Base-by-base conservation (phyloP, 352 stramenopile species). In the Pythium dissotocum region DNA sequence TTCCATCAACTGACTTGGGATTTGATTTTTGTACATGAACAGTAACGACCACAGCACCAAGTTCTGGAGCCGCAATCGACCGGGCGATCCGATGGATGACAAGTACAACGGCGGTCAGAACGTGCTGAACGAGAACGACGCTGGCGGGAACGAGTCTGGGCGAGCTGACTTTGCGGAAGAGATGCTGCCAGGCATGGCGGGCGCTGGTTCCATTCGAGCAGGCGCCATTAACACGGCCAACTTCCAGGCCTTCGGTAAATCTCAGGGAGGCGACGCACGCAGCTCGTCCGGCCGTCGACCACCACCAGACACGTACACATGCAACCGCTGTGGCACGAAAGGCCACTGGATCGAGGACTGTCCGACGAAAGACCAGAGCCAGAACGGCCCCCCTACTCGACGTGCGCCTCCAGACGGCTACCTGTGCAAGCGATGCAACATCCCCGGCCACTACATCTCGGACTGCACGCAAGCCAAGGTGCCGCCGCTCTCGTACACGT, bases 11-110 rank as follows among this genome's bases (percentile, higher is more conserved):
- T 71, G 5, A 61, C 60, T 61, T 58, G 7, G 12, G 6, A n/a
- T 61, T 40, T 44, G 21, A 24, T 24, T 24, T 24, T 24, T 56
- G 24, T 28, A 58, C 53, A 46, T 76, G 53, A 33, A 65, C 62
- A 89, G 85, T 61, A 98, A 99, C 72, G 97, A 99, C 76, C 84
- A 98, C 71, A 98, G 96, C 67, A 98, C 96, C 40, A 99, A 99
- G 78, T 99, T 99, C 65, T 99, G 97, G 97, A 95, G 90, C 40
- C 87, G 97, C 55, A 98, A 99, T 73, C 89, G 97, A 44, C 90
- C 95, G 0, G 97, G 97, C 33, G 86, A 94, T 38, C 88, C 83
- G 32, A 94, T 95, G 85, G 87, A 95, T 58, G 87, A 95, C 76
- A 95, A 94, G 72, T 95, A 95, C 75, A 95, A 95, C 65, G 84